Evolutionary conservation across 2,329 filamentous ascomycete species (phyloP), one percentile per base, ranked within the genome.

Genomic region (Fusarium redolens): DNA sequence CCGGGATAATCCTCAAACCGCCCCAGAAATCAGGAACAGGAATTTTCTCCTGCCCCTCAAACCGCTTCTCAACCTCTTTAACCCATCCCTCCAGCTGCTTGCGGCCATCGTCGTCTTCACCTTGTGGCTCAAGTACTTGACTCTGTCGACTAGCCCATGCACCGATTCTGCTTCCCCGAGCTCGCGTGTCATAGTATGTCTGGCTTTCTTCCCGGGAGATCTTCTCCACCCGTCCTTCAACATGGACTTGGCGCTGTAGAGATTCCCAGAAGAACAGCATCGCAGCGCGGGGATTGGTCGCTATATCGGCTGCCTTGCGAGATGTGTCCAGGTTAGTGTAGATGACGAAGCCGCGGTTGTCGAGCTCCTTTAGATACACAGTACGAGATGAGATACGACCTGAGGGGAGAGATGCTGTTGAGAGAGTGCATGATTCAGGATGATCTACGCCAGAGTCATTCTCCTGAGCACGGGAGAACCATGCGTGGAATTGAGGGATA

Each of bases 21-120:
- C 96, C 96, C 96, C 96, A 99, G 81, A 97, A 98, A 14, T 93
- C 92, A 7, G 96, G 96, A 55, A 98, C 91, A 3, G 95, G 95
- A 73, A 99, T 97, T 63, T 93, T 83, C 33, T 97, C 93, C 72
- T 88, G 78, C 4, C 90, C 93, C 45, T 91, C 88, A 80, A 97
- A 99, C 75, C 85, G 87, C 81, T 88, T 84, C 85, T 97, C 93
- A 40, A 91, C 88, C 78, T 97, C 94, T 72, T 85, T 86, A 1
- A 98, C 95, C 86, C 92, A 91, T 40, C 85, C 84, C 79, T 97
- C 94, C 67, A 99, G 83, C 83, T 93, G 86, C 69, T 87, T 88
- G 54, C 96, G 86, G 7, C 92, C 93, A 75, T 93, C 92, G 62
- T 92, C 90, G 4, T 79, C 84, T 25, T 83, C 78, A 7, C 68